These are phyloP conservation scores for Prunus mongolica DNA, from an alignment of 306 rosid genomes.

Conservation along the genomic window DNA sequence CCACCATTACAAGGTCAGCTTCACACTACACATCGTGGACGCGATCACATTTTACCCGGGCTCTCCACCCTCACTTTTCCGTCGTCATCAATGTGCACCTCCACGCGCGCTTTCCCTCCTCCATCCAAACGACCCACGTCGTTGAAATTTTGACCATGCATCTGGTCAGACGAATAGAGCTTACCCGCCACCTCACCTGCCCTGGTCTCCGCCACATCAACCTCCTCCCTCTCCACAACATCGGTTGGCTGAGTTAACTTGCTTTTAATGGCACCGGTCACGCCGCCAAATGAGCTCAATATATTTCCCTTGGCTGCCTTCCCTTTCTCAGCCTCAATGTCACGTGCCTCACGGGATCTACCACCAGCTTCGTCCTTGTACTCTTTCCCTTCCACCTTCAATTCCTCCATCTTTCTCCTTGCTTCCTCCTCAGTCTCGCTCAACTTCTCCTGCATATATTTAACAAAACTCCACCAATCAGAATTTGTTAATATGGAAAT, in stretches of 20 bases:
- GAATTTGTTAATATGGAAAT: too few relatives aligned
- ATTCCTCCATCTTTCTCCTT: slow-evolving; percentile 42
- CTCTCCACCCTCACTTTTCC: slow-evolving; percentile 23
- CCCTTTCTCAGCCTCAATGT: slow-evolving; percentile 4
- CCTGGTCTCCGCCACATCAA: slow-evolving; percentile 37
- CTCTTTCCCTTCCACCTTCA: slow-evolving; percentile 28
- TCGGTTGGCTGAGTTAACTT: slow-evolving; percentile 12
- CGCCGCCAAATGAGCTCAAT: background rate
- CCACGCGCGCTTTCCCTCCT: slow-evolving; percentile 32
- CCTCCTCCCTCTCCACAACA: slow-evolving; percentile 23
- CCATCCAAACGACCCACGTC: slow-evolving; percentile 43
- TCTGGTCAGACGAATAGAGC: slow-evolving; percentile 38
- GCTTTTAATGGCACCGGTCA: slow-evolving; percentile 1
- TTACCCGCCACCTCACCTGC: slow-evolving; percentile 48
- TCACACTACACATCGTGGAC: too few relatives aligned
- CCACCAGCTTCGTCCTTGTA: slow-evolving; percentile 9
- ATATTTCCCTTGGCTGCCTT: background rate
- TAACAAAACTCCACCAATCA: background rate
- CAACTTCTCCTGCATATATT: slow-evolving; percentile 48
- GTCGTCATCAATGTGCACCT: background rate
- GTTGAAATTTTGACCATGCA: slow-evolving; percentile 44
- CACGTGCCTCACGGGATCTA: background rate
- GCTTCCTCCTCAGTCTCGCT: slow-evolving; percentile 40
- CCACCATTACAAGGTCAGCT: background rate
- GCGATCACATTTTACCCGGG: slow-evolving; percentile 36